phyloP scores from a whole-genome alignment of 768 basidiomycete species.

The Mrakia gelida region DNA sequence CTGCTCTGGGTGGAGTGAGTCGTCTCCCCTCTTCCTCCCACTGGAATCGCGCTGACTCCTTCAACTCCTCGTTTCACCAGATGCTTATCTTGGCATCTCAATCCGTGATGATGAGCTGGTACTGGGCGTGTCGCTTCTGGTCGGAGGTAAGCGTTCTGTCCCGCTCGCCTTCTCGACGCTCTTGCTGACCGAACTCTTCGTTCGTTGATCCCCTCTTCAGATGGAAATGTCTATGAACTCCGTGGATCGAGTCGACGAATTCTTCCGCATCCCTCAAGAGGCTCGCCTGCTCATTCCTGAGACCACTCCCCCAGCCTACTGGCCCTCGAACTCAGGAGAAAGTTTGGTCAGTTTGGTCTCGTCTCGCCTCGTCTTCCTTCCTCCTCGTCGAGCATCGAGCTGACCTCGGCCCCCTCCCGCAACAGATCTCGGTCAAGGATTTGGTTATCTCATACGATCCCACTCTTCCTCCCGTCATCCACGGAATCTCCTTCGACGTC shows the following conservation, averaged over 20 bases:
- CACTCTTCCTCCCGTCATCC: conserved; percentile 74
- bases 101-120: conserved; percentile 33
- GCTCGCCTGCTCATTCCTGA: conserved; percentile 69
- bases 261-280: conserved; percentile 53
- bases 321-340: conserved; percentile 59
- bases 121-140: conserved; percentile 33
- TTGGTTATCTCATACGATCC: conserved; percentile 72
- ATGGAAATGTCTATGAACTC: conserved; percentile 58
- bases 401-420: neutral
- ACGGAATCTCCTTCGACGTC: conserved; percentile 64
- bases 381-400: neutral
- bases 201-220: conserved; percentile 37
- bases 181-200: conserved; percentile 38
- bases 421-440: conserved; percentile 50
- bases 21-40: neutral
- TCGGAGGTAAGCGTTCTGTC: too few relatives aligned
- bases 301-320: conserved; percentile 78
- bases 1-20: conserved; percentile 40
- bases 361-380: neutral
- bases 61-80: conserved; percentile 42
- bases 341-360: neutral
- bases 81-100: conserved; percentile 68
- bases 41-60: too few relatives aligned
- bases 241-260: conserved; percentile 80
- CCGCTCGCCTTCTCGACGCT: neutral